Conservation (phyloP, 2,329 filamentous ascomycete species). For the Ceratocystis alfenasii region DNA sequence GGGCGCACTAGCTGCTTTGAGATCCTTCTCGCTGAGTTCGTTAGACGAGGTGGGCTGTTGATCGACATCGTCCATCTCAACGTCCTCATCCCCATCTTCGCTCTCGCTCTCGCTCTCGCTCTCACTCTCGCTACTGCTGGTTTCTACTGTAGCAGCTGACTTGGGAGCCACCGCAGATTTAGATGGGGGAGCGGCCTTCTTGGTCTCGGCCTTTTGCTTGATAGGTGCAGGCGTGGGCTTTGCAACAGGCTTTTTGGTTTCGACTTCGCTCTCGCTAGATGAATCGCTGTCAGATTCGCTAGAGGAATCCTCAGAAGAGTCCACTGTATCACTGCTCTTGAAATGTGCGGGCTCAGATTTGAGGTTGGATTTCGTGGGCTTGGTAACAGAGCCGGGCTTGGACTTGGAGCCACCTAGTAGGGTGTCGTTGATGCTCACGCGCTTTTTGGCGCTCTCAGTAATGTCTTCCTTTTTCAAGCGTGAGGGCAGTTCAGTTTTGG, state of each 20-base stretch:
- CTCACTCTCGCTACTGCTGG: conserved; percentile 13
- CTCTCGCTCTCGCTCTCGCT: conserved; percentile 18
- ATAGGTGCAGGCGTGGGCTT: conserved; percentile 23
- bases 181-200: conserved; percentile 20
- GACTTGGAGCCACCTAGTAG: conserved; percentile 10
- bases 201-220: conserved; percentile 18
- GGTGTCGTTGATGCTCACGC: conserved; percentile 14
- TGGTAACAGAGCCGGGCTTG: conserved; percentile 4
- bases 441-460: conserved; percentile 15
- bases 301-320: conserved; percentile 15
- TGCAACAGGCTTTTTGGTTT: conserved; percentile 25
- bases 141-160: not conserved
- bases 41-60: conserved; percentile 23
- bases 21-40: conserved; percentile 27
- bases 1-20: conserved; percentile 23
- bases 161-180: conserved; percentile 25
- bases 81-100: conserved; percentile 23
- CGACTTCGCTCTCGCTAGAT: conserved; percentile 24
- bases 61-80: conserved; percentile 25
- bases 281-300: conserved; percentile 26
- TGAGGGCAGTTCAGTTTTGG: conserved; percentile 22
- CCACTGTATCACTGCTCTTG: conserved; percentile 15
- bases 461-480: conserved; percentile 13
- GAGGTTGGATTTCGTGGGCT: conserved; percentile 14
- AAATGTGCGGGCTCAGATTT: conserved; percentile 6